These are phyloP conservation scores for Fraxinus pennsylvanica DNA, from an alignment of 257 asterid genomes.

Conservation along the genomic window DNA sequence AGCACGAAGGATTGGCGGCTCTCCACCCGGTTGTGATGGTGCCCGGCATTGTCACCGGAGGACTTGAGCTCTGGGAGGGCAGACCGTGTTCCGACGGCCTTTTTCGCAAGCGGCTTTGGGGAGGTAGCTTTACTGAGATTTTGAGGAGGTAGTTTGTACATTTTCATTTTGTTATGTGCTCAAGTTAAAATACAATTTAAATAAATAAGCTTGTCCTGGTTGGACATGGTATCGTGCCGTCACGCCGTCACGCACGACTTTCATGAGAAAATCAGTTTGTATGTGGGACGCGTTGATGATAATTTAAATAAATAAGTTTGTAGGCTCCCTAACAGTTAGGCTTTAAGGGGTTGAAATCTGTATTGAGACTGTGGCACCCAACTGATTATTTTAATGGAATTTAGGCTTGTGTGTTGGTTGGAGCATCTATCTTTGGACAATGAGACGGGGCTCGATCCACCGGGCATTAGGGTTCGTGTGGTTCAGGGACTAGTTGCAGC, in stretches of 20 bases:
- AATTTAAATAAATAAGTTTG: neutral
- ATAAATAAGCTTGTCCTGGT: neutral
- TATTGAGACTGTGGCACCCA: neutral
- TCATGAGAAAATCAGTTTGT: neutral
- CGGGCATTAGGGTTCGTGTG: no score
- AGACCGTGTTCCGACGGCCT: slow-evolving; percentile 82
- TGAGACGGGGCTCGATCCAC: no score
- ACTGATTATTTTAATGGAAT: slow-evolving; percentile 19
- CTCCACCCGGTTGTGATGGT: slow-evolving; percentile 79
- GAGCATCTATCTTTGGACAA: slow-evolving; percentile 82
- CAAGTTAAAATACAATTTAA: neutral
- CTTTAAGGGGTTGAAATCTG: neutral
- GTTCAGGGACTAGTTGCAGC: no score
- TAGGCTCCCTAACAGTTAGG: neutral
- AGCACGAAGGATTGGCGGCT: slow-evolving; percentile 56
- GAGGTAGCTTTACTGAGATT: slow-evolving; percentile 73
- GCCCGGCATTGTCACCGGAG: slow-evolving; percentile 93
- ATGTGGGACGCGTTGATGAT: neutral
- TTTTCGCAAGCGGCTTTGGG: slow-evolving; percentile 85
- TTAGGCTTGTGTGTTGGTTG: slow-evolving; percentile 94
- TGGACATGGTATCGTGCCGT: neutral
- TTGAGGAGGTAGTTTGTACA: slow-evolving; percentile 55
- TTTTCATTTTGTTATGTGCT: neutral
- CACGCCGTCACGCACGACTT: neutral
- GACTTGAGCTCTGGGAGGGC: slow-evolving; percentile 97